These are phyloP conservation scores for Trichosporon inkin DNA, from an alignment of 1,284 basidiomycete genomes.

Conservation along the genomic window DNA sequence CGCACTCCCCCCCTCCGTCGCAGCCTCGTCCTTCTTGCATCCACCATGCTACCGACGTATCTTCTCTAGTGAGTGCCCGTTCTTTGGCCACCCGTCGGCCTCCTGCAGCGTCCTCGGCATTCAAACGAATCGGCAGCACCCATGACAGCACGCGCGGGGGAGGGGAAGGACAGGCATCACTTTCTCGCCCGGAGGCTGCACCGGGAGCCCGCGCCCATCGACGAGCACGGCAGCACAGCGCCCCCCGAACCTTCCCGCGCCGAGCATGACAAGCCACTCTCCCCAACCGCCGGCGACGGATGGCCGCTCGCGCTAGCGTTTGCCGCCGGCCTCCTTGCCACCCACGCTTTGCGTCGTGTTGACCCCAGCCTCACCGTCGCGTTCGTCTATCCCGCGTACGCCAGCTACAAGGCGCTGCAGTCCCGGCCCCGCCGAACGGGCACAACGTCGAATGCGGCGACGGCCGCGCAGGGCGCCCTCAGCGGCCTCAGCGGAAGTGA, in stretches of 20 bases:
- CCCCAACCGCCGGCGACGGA: no score
- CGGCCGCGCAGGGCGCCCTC: slow-evolving; percentile 53
- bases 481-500: slow-evolving; percentile 50
- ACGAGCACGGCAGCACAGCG: no score
- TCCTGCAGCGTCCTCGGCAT: background rate
- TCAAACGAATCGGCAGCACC: background rate
- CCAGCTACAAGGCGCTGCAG: slow-evolving; percentile 55
- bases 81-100: no score
- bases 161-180: no score
- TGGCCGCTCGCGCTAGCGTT: no score
- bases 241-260: no score
- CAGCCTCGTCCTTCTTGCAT: background rate
- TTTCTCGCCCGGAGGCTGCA: no score
- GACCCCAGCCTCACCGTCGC: slow-evolving; percentile 38
- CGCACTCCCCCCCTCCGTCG: background rate
- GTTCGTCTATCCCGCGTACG: slow-evolving; percentile 52
- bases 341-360: background rate
- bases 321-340: background rate
- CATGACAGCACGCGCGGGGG: no score
- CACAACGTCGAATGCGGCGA: slow-evolving; percentile 51
- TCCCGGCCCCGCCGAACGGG: slow-evolving; percentile 51
- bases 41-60: slow-evolving; percentile 4
- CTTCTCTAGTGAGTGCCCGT: slow-evolving; percentile 7
- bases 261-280: no score
- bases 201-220: no score